Conservation (phyloP, 1,139 yeast species). For the Yamadazyma blattariae region DNA sequence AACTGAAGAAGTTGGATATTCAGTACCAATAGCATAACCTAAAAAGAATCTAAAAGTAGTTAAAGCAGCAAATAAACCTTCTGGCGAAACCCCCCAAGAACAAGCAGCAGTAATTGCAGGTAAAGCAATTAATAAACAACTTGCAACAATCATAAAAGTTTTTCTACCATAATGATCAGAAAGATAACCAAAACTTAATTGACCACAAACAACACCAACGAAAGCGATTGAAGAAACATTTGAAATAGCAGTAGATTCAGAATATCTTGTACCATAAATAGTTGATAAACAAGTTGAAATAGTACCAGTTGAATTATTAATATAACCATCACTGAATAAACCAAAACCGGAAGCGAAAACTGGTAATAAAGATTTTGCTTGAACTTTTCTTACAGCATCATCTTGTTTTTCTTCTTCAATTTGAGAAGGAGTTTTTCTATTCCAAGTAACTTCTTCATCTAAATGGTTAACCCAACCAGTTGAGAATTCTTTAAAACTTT, state of each 20-base stretch:
- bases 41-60: conserved; percentile 84
- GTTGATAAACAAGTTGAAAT: conserved; percentile 64
- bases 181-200: conserved; percentile 71
- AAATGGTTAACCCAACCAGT: conserved; percentile 36
- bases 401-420: conserved; percentile 17
- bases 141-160: conserved; percentile 75
- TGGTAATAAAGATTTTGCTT: conserved; percentile 52
- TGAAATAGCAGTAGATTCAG: conserved; percentile 62
- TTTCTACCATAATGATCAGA: conserved; percentile 81
- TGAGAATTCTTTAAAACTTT: conserved; percentile 31
- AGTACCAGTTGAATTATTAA: conserved; percentile 77
- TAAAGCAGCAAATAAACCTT: conserved; percentile 77
- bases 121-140: conserved; percentile 67
- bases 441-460: conserved; percentile 23
- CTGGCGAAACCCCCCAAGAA: conserved; percentile 70
- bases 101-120: conserved; percentile 78
- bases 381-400: conserved; percentile 18
- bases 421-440: conserved; percentile 24
- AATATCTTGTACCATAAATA: conserved; percentile 63
- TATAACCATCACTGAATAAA: conserved; percentile 85
- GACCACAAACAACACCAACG: conserved; percentile 83
- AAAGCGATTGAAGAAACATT: conserved; percentile 88
- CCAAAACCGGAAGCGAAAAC: conserved; percentile 90
- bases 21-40: conserved; percentile 86
- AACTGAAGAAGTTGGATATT: conserved; percentile 90